Base-by-base conservation (phyloP, 257 asterid species). In the Linderniella brevidens region DNA sequence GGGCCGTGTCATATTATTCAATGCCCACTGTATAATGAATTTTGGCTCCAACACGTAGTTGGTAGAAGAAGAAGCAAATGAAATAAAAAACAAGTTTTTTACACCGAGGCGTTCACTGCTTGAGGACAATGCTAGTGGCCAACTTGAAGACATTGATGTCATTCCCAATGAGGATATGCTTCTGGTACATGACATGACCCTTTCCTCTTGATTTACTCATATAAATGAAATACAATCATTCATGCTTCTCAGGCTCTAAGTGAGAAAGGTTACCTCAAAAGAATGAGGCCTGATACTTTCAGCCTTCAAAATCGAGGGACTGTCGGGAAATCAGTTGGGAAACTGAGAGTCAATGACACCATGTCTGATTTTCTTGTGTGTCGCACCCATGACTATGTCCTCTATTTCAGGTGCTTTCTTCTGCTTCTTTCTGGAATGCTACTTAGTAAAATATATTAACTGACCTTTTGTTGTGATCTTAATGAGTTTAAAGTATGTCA, bases 341-440 rank as follows among this genome's bases (percentile, higher is more conserved):
- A 90, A 62, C 59, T 90, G 56, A 76, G 94, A 68, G 79, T 81
- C 42, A 82, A 90, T 56, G 98, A 90, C 54, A 59, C 93, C 8
- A 78, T 90, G 98, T 74, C 98, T 63, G 94, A 85, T 69, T 85
- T 85, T 64, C 75, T 85, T 50, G 98, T 90, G n/a, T 90, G 96
- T 53, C 86, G 57, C 52, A 80, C 98, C 46, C 98, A 90, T 38
- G 98, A 90, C 58, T 80, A 79, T 54, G 92, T 90, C 55, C 72
- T 90, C 29, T 90, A 81, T 67, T 90, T 90, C 77, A 90, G 98
- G 98, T 90, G 74, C 35, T 13, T 47, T 25, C 61, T 59, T 65
- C 43, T 2, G 15, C 15, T 10, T 39, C 15, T 39, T 39, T 39
- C 43, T 39, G 3, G 9, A 10, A 39, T 2, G 4, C 4, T 39